Evolutionary conservation across 2,329 filamentous ascomycete genomes (phyloP).

Genomic region (Aspergillus niger): DNA sequence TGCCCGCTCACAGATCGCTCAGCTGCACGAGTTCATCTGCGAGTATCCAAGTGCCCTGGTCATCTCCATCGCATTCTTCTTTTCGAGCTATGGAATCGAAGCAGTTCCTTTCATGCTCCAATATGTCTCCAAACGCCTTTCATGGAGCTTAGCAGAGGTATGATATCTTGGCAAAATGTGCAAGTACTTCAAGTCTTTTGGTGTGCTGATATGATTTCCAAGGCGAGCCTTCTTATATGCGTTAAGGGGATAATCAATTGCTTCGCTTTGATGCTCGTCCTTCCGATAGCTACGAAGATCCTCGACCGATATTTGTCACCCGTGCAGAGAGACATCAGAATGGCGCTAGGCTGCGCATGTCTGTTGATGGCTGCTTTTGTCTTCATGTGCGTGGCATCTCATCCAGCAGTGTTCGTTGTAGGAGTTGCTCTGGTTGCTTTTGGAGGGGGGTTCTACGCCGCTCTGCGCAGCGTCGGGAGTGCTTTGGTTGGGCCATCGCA

Average conservation of each 20-base stretch:
- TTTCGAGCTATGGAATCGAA: constrained; percentile 10
- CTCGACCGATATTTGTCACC: constrained; percentile 10
- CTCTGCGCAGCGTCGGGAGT: constrained; percentile 19
- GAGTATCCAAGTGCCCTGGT: neutral
- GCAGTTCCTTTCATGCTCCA: constrained; percentile 14
- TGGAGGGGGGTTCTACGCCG: constrained; percentile 15
- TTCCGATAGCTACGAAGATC: constrained; percentile 8
- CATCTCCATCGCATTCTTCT: constrained; percentile 13
- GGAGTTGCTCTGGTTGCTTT: constrained; percentile 12
- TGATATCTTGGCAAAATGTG: neutral
- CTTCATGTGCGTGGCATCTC: constrained; percentile 14
- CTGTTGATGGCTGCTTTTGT: constrained; percentile 4
- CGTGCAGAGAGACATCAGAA: constrained; percentile 7
- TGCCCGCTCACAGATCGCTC: constrained; percentile 1
- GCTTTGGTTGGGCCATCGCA: constrained; percentile 13
- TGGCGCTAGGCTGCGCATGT: constrained; percentile 8
- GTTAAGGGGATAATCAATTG: constrained; percentile 14
- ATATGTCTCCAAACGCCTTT: constrained; percentile 18
- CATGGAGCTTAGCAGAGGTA: constrained; percentile 18
- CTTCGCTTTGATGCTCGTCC: constrained; percentile 10
- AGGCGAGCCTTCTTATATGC: constrained; percentile 15
- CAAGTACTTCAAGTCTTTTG: too few relatives aligned
- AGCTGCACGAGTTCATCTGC: constrained; percentile 7
- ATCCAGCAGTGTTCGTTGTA: constrained; percentile 9
- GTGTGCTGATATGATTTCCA: neutral